phyloP scores from a whole-genome alignment of 2,329 filamentous ascomycete species.

The Neophaeococcomyces mojaviensis region DNA sequence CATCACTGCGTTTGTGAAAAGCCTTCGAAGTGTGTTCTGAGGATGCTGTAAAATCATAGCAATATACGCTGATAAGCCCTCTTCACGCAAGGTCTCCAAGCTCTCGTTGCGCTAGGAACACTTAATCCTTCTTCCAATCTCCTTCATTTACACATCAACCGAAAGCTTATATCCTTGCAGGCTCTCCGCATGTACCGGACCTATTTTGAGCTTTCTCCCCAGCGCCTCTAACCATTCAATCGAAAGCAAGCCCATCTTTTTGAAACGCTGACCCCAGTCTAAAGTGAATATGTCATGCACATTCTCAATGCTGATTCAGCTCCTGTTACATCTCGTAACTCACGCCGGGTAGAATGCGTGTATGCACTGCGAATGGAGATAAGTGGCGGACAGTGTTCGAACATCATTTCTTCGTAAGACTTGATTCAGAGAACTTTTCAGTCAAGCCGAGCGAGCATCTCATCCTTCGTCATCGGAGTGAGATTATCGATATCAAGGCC shows the following conservation, averaged over 20 bases:
- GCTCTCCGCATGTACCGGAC: neutral
- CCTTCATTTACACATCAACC: neutral
- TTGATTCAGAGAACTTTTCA: conserved; percentile 47
- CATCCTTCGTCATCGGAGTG: conserved; percentile 80
- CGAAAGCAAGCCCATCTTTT: conserved; percentile 5
- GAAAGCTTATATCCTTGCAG: neutral
- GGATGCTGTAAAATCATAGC: neutral
- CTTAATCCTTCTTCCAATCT: neutral
- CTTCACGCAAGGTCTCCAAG: neutral
- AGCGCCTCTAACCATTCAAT: conserved; percentile 4
- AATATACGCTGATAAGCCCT: neutral
- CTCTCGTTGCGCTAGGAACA: neutral
- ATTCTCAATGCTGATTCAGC: too few relatives aligned
- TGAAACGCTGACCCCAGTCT: too few relatives aligned
- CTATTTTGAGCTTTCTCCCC: neutral
- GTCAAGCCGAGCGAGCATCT: conserved; percentile 97
- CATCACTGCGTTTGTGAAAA: conserved; percentile 1
- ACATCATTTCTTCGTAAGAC: conserved; percentile 33
- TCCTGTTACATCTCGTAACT: conserved; percentile 4
- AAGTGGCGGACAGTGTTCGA: conserved; percentile 26
- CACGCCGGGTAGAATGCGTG: conserved; percentile 1
- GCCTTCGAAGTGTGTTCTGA: neutral
- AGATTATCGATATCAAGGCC: conserved; percentile 93
- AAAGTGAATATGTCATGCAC: too few relatives aligned
- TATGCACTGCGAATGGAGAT: conserved; percentile 6